phyloP scores from a whole-genome alignment of 1,284 basidiomycete species.

The Rhodotorula sp. region DNA sequence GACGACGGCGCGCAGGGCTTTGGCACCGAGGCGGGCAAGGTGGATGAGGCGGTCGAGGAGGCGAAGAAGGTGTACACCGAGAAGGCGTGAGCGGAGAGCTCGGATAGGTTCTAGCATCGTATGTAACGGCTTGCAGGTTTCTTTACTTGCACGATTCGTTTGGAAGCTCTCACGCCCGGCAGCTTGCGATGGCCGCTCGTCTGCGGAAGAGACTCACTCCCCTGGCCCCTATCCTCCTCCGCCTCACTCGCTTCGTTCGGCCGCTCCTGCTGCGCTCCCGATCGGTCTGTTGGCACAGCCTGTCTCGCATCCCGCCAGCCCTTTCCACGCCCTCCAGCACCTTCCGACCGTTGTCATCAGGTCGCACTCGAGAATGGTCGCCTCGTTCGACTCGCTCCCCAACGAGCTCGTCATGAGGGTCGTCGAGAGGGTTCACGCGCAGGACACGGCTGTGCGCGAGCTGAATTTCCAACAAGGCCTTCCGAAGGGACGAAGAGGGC shows the following conservation, averaged over 20 bases:
- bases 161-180: too few relatives aligned
- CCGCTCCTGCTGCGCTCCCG: too few relatives aligned
- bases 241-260: too few relatives aligned
- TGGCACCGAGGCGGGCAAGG: slow-evolving; percentile 66
- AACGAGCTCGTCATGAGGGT: not conserved
- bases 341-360: not conserved
- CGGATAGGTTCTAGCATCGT: too few relatives aligned
- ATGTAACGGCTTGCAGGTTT: too few relatives aligned
- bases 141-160: too few relatives aligned
- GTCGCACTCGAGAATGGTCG: not conserved
- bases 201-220: too few relatives aligned
- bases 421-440: not conserved
- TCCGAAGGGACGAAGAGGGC: not conserved
- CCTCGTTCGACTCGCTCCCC: not conserved
- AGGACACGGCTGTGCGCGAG: not conserved
- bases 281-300: too few relatives aligned
- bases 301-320: too few relatives aligned
- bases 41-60: slow-evolving; percentile 66
- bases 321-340: not conserved
- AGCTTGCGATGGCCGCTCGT: too few relatives aligned
- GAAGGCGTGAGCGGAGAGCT: not conserved
- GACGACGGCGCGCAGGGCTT: slow-evolving; percentile 86
- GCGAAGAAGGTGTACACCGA: slow-evolving; percentile 28
- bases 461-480: not conserved
- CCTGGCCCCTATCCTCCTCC: too few relatives aligned